Percentiles rank a stretch among this genome's conserved stretches.
These are phyloP conservation scores for Thelephora aurantiotincta DNA, from an alignment of 768 basidiomycete genomes.

Conservation along the genomic window DNA sequence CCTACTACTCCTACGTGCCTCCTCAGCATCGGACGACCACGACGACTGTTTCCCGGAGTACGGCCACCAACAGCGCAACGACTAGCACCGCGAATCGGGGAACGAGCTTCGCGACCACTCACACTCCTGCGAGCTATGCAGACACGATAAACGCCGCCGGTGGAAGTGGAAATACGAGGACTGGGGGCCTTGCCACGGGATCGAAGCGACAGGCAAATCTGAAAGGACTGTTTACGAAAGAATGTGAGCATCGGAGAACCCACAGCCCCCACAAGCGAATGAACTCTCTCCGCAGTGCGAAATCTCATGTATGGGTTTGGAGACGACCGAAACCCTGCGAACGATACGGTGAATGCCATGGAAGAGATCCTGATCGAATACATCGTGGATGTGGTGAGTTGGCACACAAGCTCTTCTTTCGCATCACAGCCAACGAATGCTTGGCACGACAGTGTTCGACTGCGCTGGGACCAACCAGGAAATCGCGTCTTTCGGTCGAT, in stretches of 20 bases:
- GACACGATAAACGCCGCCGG: slow-evolving; percentile 15
- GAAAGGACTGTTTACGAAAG: slow-evolving; percentile 69
- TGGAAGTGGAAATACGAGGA: slow-evolving; percentile 19
- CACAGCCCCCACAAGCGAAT: slow-evolving; percentile 5
- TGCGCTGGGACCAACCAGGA: slow-evolving; percentile 55
- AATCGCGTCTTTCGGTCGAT: slow-evolving; percentile 70
- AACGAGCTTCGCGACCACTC: slow-evolving; percentile 16
- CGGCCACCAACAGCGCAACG: slow-evolving; percentile 12
- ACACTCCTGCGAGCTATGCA: slow-evolving; percentile 9
- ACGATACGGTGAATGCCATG: slow-evolving; percentile 83
- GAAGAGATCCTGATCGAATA: slow-evolving; percentile 89
- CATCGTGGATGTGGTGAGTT: slow-evolving; percentile 73
- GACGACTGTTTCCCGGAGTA: slow-evolving; percentile 8
- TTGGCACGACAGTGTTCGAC: slow-evolving; percentile 43
- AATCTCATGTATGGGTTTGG: slow-evolving; percentile 91
- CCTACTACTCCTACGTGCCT: slow-evolving; percentile 40
- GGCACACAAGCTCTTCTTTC: slow-evolving; percentile 1
- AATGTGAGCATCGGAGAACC: slow-evolving; percentile 35
- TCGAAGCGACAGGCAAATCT: slow-evolving; percentile 51
- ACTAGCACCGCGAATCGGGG: slow-evolving; percentile 15
- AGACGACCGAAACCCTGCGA: slow-evolving; percentile 78
- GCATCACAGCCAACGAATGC: background rate
- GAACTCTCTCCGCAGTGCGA: slow-evolving; percentile 35
- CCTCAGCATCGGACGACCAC: slow-evolving; percentile 8
- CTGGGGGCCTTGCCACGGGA: slow-evolving; percentile 29